phyloP scores from a whole-genome alignment of 2,329 filamentous ascomycete species.

The Fusarium sp. region DNA sequence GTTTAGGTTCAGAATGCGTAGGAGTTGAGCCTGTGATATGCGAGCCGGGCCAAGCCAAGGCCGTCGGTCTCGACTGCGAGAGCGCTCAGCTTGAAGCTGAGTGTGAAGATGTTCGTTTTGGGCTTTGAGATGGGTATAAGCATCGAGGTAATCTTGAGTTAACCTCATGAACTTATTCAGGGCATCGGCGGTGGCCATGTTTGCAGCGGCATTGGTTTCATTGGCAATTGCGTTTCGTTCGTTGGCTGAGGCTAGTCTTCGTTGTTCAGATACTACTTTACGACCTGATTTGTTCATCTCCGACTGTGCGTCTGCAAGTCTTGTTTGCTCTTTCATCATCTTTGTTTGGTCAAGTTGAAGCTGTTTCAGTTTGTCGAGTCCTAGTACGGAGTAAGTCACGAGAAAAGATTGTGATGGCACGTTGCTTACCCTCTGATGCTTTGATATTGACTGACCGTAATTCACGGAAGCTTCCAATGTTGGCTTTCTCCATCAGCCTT shows the following conservation, averaged over 20 bases:
- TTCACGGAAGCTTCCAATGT: neutral
- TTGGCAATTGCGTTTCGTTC: neutral
- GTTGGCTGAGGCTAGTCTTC: neutral
- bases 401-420: fast-evolving
- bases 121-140: neutral
- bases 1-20: neutral
- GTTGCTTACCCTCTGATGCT: neutral
- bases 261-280: fast-evolving
- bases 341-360: neutral
- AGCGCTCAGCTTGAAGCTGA: neutral
- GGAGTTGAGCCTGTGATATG: neutral
- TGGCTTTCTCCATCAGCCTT: neutral
- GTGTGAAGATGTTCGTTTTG: neutral
- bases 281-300: neutral
- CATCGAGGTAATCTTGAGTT: neutral
- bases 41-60: neutral
- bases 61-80: neutral
- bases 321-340: neutral
- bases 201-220: neutral
- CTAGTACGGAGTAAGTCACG: neutral
- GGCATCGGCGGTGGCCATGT: neutral
- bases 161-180: neutral
- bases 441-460: neutral
- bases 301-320: neutral
- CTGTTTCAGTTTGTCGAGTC: fast-evolving